Percentiles rank a stretch among this genome's conserved stretches.
Conservation (phyloP, 805 yeast genomes). For the Candida adriatica region DNA sequence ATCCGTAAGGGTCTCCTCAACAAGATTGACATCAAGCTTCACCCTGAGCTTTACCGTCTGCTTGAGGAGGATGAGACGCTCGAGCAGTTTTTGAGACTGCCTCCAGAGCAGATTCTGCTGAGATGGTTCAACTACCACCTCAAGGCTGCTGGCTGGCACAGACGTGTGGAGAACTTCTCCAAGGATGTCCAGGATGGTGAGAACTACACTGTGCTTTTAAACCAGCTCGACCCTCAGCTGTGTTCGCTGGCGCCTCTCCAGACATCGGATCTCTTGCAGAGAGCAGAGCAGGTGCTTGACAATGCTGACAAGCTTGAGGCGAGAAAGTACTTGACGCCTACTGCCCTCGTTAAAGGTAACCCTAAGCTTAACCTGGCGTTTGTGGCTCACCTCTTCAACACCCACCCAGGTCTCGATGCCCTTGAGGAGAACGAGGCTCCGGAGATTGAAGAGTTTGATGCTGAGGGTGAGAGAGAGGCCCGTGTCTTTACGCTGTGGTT, state of each 20-base stretch:
- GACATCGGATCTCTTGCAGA: conserved; percentile 60
- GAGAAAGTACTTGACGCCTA: conserved; percentile 92
- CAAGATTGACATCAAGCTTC: conserved; percentile 92
- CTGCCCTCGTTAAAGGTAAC: conserved; percentile 89
- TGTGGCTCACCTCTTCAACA: conserved; percentile 94
- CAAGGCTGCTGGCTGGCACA: conserved; percentile 83
- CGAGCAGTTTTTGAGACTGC: conserved; percentile 91
- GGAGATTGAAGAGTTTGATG: conserved; percentile 96
- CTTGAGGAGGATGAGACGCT: conserved; percentile 95
- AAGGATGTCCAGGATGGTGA: conserved; percentile 92
- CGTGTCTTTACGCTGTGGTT: conserved; percentile 97
- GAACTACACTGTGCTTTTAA: conserved; percentile 80
- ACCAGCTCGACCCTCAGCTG: conserved; percentile 77
- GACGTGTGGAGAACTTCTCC: conserved; percentile 82
- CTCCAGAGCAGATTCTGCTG: conserved; percentile 93
- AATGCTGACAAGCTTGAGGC: conserved; percentile 91
- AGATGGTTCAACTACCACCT: conserved; percentile 98
- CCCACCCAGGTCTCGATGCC: conserved; percentile 95
- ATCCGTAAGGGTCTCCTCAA: conserved; percentile 92
- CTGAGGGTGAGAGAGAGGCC: conserved; percentile 99
- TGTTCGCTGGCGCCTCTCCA: conserved; percentile 83
- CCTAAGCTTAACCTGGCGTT: conserved; percentile 95
- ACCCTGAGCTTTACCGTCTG: conserved; percentile 92
- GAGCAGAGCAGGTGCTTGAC: conserved; percentile 81
- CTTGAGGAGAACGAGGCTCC: conserved; percentile 85